These are phyloP conservation scores for Penicillium digitatum DNA, from an alignment of 2,329 filamentous ascomycete species.

Conservation along the genomic window DNA sequence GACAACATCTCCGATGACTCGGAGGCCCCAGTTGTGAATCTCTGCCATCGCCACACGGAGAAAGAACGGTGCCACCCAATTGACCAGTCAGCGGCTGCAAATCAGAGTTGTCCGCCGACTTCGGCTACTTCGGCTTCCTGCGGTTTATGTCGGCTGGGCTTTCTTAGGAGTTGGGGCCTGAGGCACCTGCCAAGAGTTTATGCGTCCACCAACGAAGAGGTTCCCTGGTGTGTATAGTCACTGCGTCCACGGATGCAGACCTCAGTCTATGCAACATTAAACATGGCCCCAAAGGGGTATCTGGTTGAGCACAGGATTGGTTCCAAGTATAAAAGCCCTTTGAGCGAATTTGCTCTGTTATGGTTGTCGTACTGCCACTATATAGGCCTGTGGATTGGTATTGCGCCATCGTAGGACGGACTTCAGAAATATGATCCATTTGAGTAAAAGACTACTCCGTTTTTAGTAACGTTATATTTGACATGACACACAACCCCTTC, in stretches of 20 bases:
- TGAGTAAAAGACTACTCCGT: neutral
- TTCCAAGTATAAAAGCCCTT: no score
- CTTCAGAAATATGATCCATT: neutral
- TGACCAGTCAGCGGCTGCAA: constrained; percentile 11
- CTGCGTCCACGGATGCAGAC: neutral
- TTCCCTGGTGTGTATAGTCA: no score
- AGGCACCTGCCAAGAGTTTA: constrained; percentile 1
- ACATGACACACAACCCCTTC: neutral
- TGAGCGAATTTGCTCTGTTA: neutral
- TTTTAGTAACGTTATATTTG: neutral
- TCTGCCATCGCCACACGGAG: constrained; percentile 13
- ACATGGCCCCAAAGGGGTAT: neutral
- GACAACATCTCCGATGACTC: constrained; percentile 26
- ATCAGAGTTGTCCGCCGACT: constrained; percentile 15
- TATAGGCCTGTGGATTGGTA: neutral
- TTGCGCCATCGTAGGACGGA: neutral
- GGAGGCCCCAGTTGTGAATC: constrained; percentile 3
- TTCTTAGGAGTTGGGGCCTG: neutral
- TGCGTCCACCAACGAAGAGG: no score
- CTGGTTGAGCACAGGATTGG: neutral
- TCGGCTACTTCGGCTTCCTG: constrained; percentile 15
- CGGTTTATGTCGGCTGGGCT: constrained; percentile 1
- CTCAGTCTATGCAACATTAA: neutral
- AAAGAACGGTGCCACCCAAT: neutral
- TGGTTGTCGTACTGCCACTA: neutral